Conservation (phyloP, 352 stramenopile genomes). For the Discostella stelligera region DNA sequence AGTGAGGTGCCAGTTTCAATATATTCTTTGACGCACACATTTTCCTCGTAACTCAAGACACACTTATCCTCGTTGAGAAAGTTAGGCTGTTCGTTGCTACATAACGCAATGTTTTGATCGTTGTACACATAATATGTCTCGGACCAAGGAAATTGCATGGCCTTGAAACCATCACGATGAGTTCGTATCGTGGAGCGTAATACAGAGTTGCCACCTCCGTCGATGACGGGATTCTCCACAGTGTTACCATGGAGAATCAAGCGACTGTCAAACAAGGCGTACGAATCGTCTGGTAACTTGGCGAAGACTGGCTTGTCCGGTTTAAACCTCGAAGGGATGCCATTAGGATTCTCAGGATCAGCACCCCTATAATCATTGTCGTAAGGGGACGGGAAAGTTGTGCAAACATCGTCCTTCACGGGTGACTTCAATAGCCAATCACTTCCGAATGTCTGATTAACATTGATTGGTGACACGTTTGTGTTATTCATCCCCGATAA, state of each 20-base stretch:
- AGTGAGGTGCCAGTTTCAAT: slow-evolving; percentile 15
- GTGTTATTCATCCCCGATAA: slow-evolving; percentile 26
- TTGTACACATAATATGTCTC: slow-evolving; percentile 37
- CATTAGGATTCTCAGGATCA: slow-evolving; percentile 31
- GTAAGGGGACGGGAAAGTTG: slow-evolving; percentile 50
- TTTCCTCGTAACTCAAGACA: slow-evolving; percentile 39
- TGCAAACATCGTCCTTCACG: slow-evolving; percentile 45
- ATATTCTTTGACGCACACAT: slow-evolving; percentile 46
- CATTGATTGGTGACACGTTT: slow-evolving; percentile 45
- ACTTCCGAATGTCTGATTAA: slow-evolving; percentile 45
- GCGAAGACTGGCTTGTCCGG: slow-evolving; percentile 58
- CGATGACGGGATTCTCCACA: slow-evolving; percentile 45
- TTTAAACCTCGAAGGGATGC: slow-evolving; percentile 37
- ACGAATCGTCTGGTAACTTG: slow-evolving; percentile 34
- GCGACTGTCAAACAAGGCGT: slow-evolving; percentile 52
- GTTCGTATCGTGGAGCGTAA: slow-evolving; percentile 37
- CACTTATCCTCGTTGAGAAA: slow-evolving; percentile 53
- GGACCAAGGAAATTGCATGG: slow-evolving; percentile 4
- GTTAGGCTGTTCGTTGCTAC: slow-evolving; percentile 54
- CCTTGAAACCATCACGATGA: slow-evolving; percentile 31
- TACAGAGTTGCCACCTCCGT: slow-evolving; percentile 45
- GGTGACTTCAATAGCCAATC: slow-evolving; percentile 49
- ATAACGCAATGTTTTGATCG: slow-evolving; percentile 56
- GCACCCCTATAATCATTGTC: slow-evolving; percentile 62
- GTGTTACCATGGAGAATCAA: slow-evolving; percentile 50